A percentile compares a stretch with the other conserved stretches of the same genome.
These are phyloP conservation scores for Pseudonitzschia multiseries DNA, from an alignment of 108 stramenopile genomes.

Conservation along the genomic window DNA sequence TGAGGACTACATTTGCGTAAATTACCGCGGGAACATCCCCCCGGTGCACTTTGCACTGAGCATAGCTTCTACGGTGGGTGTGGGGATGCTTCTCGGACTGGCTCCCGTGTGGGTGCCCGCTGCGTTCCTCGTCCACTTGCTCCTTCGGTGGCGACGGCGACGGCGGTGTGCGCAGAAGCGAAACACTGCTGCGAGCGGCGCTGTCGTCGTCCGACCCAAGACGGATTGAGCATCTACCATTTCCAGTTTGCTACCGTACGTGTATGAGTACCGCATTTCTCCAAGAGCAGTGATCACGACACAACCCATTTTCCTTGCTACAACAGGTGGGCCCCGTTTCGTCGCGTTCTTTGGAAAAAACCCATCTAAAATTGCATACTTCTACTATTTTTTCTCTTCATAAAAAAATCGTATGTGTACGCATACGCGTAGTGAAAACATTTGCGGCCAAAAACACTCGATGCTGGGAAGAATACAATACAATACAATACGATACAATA, in stretches of 20 bases:
- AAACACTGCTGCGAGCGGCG: not conserved
- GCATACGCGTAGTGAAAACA: too few relatives aligned
- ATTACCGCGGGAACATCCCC: constrained; percentile 30
- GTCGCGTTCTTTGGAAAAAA: too few relatives aligned
- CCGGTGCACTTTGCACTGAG: constrained; percentile 15
- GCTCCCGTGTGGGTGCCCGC: not conserved
- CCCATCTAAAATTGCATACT: too few relatives aligned
- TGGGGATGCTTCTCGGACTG: not conserved
- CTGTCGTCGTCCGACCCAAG: not conserved
- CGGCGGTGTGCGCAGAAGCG: not conserved
- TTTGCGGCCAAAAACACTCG: too few relatives aligned
- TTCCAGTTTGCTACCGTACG: not conserved
- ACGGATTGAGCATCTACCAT: not conserved
- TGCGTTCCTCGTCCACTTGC: not conserved
- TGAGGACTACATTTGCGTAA: constrained; percentile 38
- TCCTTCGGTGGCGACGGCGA: not conserved
- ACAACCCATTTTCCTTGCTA: too few relatives aligned
- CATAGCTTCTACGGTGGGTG: not conserved
- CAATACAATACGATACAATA: too few relatives aligned
- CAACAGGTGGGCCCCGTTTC: too few relatives aligned
- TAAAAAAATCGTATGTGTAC: too few relatives aligned
- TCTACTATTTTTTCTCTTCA: too few relatives aligned
- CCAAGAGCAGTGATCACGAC: too few relatives aligned
- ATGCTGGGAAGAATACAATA: too few relatives aligned
- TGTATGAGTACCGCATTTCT: too few relatives aligned